phyloP scores from a whole-genome alignment of 257 asterid species.

The Cruciata laevipes region DNA sequence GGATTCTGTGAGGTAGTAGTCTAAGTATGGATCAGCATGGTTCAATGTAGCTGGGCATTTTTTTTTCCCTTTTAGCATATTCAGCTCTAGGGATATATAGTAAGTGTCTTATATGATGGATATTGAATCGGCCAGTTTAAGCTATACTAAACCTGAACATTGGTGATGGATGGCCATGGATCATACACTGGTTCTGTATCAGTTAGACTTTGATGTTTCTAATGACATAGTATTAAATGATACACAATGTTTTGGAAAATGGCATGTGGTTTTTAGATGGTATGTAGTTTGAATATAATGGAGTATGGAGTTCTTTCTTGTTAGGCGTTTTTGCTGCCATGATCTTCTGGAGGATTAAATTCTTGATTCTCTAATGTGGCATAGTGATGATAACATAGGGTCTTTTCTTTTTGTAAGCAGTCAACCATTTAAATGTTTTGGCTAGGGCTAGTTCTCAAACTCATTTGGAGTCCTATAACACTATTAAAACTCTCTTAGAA shows the following conservation, averaged over 20 bases:
- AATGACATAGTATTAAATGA: neutral
- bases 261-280: neutral
- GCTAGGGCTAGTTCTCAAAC: neutral
- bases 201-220: neutral
- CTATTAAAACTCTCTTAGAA: neutral
- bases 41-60: neutral
- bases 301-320: neutral
- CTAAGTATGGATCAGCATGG: neutral
- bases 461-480: neutral
- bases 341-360: neutral
- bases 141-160: too few species aligned
- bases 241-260: neutral
- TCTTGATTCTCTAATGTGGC: neutral
- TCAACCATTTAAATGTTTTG: neutral
- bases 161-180: neutral
- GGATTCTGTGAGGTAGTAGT: neutral
- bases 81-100: neutral
- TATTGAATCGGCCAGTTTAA: neutral
- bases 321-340: neutral
- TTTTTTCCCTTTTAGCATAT: neutral
- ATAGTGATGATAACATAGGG: too few species aligned
- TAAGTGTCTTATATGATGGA: neutral
- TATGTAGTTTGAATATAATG: neutral
- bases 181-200: neutral
- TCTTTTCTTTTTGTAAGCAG: neutral